Percentiles rank a stretch among this genome's conserved stretches.
phyloP scores from a whole-genome alignment of 192 early-diverging fungal species.

The Coemansia sp. region DNA sequence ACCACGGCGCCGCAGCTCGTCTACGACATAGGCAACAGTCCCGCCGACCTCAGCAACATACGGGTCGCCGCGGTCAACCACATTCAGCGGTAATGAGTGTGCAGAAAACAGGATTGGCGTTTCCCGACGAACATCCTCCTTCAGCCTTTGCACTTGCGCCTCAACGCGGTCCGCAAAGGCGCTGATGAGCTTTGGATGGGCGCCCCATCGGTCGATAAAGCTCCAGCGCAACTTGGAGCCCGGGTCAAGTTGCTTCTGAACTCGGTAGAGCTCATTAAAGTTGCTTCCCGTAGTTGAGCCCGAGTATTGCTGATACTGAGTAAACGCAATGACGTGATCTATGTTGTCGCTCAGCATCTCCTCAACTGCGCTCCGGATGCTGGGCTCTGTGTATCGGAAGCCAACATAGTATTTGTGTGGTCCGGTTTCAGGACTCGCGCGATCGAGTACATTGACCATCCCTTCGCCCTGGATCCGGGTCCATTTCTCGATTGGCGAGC shows the following conservation, averaged over 20 bases:
- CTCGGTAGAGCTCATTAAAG: constrained; percentile 82
- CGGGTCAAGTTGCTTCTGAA: constrained; percentile 63
- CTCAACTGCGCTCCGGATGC: constrained; percentile 70
- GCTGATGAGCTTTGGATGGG: constrained; percentile 80
- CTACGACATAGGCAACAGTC: constrained; percentile 80
- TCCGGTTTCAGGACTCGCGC: constrained; percentile 70
- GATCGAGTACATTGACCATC: constrained; percentile 75
- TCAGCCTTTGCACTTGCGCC: constrained; percentile 55
- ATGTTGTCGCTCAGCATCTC: constrained; percentile 82
- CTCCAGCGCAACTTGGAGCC: constrained; percentile 77
- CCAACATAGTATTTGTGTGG: constrained; percentile 91
- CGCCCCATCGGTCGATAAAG: constrained; percentile 94
- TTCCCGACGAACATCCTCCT: constrained; percentile 66
- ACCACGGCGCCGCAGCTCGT: constrained; percentile 59
- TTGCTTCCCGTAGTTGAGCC: constrained; percentile 92
- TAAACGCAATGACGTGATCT: constrained; percentile 82
- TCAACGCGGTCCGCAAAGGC: constrained; percentile 82
- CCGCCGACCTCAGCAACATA: constrained; percentile 86
- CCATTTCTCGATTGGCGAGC: constrained; percentile 90
- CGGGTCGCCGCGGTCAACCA: constrained; percentile 88
- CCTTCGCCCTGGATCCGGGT: constrained; percentile 79
- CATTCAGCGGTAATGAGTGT: constrained; percentile 91
- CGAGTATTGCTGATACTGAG: constrained; percentile 96
- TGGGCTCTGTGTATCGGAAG: constrained; percentile 86
- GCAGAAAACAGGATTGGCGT: constrained; percentile 92